These are phyloP conservation scores for Debaryomyces nepalensis DNA, from an alignment of 1,139 yeast genomes.

Conservation along the genomic window DNA sequence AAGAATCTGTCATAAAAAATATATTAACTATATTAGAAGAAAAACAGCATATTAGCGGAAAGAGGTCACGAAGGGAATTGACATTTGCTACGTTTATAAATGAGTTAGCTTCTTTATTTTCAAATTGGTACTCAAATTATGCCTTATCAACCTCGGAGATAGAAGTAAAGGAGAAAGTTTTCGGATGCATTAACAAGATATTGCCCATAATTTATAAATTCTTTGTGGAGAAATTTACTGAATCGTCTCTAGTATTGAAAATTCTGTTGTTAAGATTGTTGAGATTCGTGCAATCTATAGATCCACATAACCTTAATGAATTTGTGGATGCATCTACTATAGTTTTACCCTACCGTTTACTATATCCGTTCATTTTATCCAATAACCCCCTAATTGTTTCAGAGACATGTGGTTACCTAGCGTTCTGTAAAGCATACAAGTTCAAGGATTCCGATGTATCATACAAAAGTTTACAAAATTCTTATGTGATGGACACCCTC, in stretches of 20 bases:
- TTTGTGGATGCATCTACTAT: slow-evolving; percentile 21
- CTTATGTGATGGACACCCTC: slow-evolving; percentile 62
- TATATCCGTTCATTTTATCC: slow-evolving; percentile 40
- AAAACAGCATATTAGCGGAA: slow-evolving; percentile 2
- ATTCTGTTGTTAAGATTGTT: slow-evolving; percentile 18
- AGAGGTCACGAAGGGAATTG: slow-evolving; percentile 5
- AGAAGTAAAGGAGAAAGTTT: slow-evolving; percentile 3
- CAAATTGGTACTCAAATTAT: slow-evolving; percentile 9
- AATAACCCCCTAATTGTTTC: slow-evolving; percentile 51
- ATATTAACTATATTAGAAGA: not conserved
- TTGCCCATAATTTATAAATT: slow-evolving; percentile 16
- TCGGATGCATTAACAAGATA: slow-evolving; percentile 15
- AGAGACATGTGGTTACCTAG: slow-evolving; percentile 53
- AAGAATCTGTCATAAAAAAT: slow-evolving; percentile 9
- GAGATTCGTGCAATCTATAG: slow-evolving; percentile 17
- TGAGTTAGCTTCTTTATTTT: slow-evolving; percentile 9
- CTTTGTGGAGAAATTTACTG: slow-evolving; percentile 6
- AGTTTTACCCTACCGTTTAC: slow-evolving; percentile 44
- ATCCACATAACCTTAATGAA: slow-evolving; percentile 17
- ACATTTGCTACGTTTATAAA: slow-evolving; percentile 4
- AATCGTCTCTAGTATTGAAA: slow-evolving; percentile 10
- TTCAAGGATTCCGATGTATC: slow-evolving; percentile 24
- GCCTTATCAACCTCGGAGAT: not conserved
- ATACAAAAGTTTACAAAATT: slow-evolving; percentile 49
- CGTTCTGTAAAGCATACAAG: slow-evolving; percentile 41